Evolutionary conservation across 192 early-diverging fungal species (phyloP), one percentile per base, ranked within the genome.

Genomic region (Entomortierella beljakovae): DNA sequence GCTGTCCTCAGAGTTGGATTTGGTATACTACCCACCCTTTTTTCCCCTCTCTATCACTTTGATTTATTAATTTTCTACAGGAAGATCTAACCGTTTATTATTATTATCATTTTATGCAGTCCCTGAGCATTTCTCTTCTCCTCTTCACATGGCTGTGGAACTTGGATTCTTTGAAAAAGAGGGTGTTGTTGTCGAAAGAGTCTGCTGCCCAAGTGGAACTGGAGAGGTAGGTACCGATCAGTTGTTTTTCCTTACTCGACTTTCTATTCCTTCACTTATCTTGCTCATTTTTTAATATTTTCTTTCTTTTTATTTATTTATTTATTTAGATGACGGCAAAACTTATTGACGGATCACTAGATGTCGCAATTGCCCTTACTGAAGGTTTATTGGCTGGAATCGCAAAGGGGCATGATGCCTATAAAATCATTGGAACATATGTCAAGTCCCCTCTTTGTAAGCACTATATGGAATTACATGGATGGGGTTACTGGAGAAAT

Each of bases 361-460:
- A 97, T 80, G 70, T 94, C 23, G 93, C 93, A 33, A 92, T 97
- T 54, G 93, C 94, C 26, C 88, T 97, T 43, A 97, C 95, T 0
- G 96, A 97, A 73, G 96, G 96, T 1, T 70, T 94, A 3, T 83
- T 92, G 43, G 88, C 91, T 18, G 86, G 85, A 35, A 88, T 80
- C 61, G 87, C 88, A 52, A 88, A 84, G 50, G 85, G 88, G 40
- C 86, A 89, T 63, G 82, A 81, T 23, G 82, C 80, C 31, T 87
- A 94, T 64, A 83, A 88, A 48, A 89, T 97, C 48, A 84, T 95
- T 57, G 95, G 94, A 34, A 94, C 93, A 0, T 96, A 91, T 74
- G 92, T 93, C 25, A 82, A 88, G 37, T 86, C 90, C 10, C 90
- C 95, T 3, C 84, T 97, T 35, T 91, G 90, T 84, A 87, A 68